Conservation (phyloP, 2,329 filamentous ascomycete genomes). For the Botrytis sinoallii region DNA sequence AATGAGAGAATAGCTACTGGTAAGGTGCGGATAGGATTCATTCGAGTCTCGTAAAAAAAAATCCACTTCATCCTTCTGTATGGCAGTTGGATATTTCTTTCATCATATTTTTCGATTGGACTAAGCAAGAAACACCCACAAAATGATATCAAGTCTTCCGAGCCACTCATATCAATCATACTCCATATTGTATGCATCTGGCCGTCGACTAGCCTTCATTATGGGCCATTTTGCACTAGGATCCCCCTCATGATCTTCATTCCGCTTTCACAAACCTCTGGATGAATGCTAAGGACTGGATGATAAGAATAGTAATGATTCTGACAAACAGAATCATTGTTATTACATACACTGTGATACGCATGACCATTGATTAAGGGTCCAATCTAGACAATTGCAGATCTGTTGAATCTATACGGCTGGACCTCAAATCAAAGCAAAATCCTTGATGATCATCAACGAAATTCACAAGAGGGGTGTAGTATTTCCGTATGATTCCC, state of each 20-base stretch:
- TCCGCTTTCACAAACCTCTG: neutral
- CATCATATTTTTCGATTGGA: neutral
- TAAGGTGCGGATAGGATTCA: neutral
- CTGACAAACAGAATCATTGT: conserved; percentile 5
- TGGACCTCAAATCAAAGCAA: neutral
- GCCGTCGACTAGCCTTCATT: neutral
- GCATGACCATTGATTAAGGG: conserved; percentile 9
- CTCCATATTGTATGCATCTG: conserved; percentile 5
- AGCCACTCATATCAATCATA: neutral
- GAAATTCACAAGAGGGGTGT: neutral
- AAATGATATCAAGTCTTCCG: neutral
- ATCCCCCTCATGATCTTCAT: conserved; percentile 15
- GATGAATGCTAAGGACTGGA: neutral
- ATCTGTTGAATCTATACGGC: neutral
- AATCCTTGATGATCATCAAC: conserved; percentile 3
- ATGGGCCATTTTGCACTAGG: neutral
- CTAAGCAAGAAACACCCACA: neutral
- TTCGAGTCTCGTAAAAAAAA: neutral
- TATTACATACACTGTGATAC: conserved; percentile 4
- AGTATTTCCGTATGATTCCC: neutral
- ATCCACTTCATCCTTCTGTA: neutral
- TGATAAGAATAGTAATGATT: conserved; percentile 6
- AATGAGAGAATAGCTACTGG: neutral
- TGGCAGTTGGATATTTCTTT: neutral
- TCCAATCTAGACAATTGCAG: conserved; percentile 9